Percentiles rank a stretch among this genome's conserved stretches.
phyloP scores from a whole-genome alignment of 2,329 filamentous ascomycete species.

The Colletotrichum sp. region DNA sequence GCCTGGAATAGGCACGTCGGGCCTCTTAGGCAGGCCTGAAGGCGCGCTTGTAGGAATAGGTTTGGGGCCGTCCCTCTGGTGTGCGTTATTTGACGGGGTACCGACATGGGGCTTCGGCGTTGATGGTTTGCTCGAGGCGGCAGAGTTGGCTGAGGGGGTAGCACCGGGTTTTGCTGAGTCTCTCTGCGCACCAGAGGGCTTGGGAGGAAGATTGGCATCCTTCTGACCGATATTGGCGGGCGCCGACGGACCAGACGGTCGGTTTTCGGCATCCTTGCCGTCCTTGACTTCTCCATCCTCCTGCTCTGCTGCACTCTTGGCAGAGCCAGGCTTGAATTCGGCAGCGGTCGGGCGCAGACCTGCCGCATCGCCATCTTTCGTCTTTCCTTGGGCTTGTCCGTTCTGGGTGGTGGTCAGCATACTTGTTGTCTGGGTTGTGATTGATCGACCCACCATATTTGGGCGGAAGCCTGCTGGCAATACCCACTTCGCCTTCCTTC shows the following conservation, averaged over 20 bases:
- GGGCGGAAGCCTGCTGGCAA: slow-evolving; percentile 76
- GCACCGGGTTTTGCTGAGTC: slow-evolving; percentile 26
- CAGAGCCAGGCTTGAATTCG: slow-evolving; percentile 65
- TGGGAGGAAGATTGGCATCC: slow-evolving; percentile 20
- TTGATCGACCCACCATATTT: slow-evolving; percentile 56
- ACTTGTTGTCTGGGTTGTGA: slow-evolving; percentile 24
- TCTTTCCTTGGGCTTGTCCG: slow-evolving; percentile 41
- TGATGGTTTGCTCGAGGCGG: slow-evolving; percentile 26
- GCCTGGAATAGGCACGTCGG: slow-evolving; percentile 60
- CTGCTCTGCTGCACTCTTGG: slow-evolving; percentile 51
- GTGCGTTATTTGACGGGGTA: slow-evolving; percentile 3
- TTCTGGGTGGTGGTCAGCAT: slow-evolving; percentile 42
- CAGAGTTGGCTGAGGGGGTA: slow-evolving; percentile 5
- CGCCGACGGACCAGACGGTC: not conserved
- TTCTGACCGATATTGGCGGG: not conserved
- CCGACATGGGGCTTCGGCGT: slow-evolving; percentile 28
- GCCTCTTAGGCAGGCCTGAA: slow-evolving; percentile 56
- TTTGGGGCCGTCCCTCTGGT: slow-evolving; percentile 35
- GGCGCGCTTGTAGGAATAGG: slow-evolving; percentile 34
- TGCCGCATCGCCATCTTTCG: slow-evolving; percentile 39
- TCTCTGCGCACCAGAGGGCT: slow-evolving; percentile 20
- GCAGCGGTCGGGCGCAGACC: slow-evolving; percentile 58
- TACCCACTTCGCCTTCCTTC: slow-evolving; percentile 71
- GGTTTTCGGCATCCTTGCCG: slow-evolving; percentile 23
- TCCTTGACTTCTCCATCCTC: slow-evolving; percentile 80